Percentiles rank a stretch among this genome's conserved stretches.
Evolutionary conservation across 352 stramenopile species (phyloP).

Genomic region (Globisporangium barbulae): DNA sequence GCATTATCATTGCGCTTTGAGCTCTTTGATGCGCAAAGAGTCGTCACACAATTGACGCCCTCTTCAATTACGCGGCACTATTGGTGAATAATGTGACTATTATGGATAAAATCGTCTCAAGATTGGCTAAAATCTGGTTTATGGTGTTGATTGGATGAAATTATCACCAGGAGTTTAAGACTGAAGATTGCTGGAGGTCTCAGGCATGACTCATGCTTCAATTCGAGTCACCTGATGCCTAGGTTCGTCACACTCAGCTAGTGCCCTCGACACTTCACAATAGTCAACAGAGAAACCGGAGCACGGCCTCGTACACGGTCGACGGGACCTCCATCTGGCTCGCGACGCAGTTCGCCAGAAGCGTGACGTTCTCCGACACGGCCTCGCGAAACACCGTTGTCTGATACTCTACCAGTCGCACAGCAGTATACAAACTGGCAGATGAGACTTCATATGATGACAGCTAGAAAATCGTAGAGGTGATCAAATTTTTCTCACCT

Average conservation of each 20-base stretch:
- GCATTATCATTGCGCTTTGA: not conserved
- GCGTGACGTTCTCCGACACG: not conserved
- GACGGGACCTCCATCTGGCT: constrained; percentile 5
- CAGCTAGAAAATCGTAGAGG: too few relatives aligned
- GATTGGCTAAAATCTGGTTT: too few relatives aligned
- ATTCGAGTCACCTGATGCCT: too few relatives aligned
- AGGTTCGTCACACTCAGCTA: not conserved
- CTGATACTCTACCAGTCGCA: constrained; percentile 11
- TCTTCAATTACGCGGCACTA: too few relatives aligned
- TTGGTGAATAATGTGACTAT: too few relatives aligned
- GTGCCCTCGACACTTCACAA: not conserved
- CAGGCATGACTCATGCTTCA: too few relatives aligned
- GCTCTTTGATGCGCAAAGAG: not conserved
- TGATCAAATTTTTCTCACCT: constrained; percentile 20
- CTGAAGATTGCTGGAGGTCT: too few relatives aligned
- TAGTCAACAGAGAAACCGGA: constrained; percentile 13
- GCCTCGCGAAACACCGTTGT: constrained; percentile 8
- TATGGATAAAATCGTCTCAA: too few relatives aligned
- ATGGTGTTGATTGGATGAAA: too few relatives aligned
- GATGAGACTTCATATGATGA: not conserved
- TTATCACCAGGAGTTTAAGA: too few relatives aligned
- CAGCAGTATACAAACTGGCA: not conserved
- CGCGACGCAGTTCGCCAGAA: constrained; percentile 4
- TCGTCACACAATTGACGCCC: not conserved
- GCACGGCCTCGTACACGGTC: constrained; percentile 11